Evolutionary conservation across 805 yeast genomes (phyloP).

Genomic region (Candida methanosorbosa): DNA sequence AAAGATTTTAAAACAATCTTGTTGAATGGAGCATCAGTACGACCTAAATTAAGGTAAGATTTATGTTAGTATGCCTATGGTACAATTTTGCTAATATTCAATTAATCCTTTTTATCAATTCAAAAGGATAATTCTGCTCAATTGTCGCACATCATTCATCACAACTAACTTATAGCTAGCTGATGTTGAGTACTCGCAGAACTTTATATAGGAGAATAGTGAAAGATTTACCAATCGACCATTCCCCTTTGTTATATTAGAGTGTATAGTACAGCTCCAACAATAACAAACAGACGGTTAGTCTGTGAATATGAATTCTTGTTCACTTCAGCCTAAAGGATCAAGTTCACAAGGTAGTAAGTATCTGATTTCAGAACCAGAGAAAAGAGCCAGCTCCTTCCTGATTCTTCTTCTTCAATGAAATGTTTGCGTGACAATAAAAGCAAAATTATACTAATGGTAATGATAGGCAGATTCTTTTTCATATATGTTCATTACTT

Average conservation of each 20-base stretch:
- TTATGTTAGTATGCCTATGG: slow-evolving; percentile 19
- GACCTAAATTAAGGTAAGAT: slow-evolving; percentile 44
- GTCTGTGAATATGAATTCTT: too few relatives aligned
- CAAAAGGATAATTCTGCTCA: slow-evolving; percentile 37
- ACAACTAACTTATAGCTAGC: too few relatives aligned
- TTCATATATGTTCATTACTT: slow-evolving; percentile 44
- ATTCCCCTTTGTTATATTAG: not conserved
- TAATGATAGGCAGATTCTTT: too few relatives aligned
- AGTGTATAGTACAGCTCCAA: slow-evolving; percentile 1
- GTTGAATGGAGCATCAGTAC: slow-evolving; percentile 99
- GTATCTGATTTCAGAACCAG: too few relatives aligned
- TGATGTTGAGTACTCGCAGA: slow-evolving; percentile 23
- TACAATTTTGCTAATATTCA: not conserved
- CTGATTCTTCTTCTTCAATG: too few relatives aligned
- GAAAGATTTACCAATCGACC: too few relatives aligned
- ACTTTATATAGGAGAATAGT: slow-evolving; percentile 1
- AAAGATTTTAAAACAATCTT: slow-evolving; percentile 88
- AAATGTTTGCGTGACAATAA: too few relatives aligned
- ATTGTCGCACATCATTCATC: slow-evolving; percentile 33
- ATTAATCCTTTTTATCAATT: not conserved
- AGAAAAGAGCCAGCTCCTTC: too few relatives aligned
- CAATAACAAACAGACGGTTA: too few relatives aligned
- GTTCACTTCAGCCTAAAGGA: too few relatives aligned
- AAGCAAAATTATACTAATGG: too few relatives aligned
- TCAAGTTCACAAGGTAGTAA: too few relatives aligned